Evolutionary conservation across 2,329 filamentous ascomycete species (phyloP), one percentile per base, ranked within the genome.

Genomic region (Ustulina deusta): DNA sequence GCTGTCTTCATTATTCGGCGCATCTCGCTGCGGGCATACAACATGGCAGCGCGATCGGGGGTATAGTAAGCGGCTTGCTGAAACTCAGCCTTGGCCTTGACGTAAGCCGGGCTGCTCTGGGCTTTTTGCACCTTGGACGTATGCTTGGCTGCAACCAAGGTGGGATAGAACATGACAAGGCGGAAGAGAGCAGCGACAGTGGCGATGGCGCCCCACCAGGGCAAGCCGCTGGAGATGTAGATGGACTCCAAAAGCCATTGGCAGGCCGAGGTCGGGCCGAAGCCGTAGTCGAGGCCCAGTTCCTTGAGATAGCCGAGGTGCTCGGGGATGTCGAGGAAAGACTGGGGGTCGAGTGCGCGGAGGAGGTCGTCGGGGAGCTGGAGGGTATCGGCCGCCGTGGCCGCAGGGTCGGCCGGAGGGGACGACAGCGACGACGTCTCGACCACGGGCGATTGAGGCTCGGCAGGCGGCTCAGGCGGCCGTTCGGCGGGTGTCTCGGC

Each of bases 281-380:
- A 94, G 77, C 95, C 94, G 75, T 91, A 98, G 74, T 98, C 93
- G 25, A 99, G 83, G 3, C 96, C 96, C 11, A 98, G 84, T 6
- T 89, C 86, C 73, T 92, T 88, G 66, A 99, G 83, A 76, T 94
- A 97, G 69, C 96, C 96, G 66, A 97, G 87, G 58, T 89, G 84
- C 75, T 95, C 91, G 40, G 91, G 89, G 70, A 93, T 87, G 69
- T 86, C 81, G 68, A 89, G 84, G 62, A 88, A 80, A n/a, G 66
- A 59, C 2, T 56, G 29, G 7, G 61, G 22, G 38, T 67, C 63
- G 40, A 69, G 40, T 22, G 57, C 61, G 55, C 57, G 46, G 13
- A 68, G 59, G 11, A 70, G 22, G n/a, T 66, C 54, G n/a, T 71
- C 62, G 56, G 65, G 34, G 17, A 70, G 81, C 76, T 63, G 69